Evolutionary conservation across 306 rosid species (phyloP), one percentile per base, ranked within the genome.

Genomic region (Morella rubra): DNA sequence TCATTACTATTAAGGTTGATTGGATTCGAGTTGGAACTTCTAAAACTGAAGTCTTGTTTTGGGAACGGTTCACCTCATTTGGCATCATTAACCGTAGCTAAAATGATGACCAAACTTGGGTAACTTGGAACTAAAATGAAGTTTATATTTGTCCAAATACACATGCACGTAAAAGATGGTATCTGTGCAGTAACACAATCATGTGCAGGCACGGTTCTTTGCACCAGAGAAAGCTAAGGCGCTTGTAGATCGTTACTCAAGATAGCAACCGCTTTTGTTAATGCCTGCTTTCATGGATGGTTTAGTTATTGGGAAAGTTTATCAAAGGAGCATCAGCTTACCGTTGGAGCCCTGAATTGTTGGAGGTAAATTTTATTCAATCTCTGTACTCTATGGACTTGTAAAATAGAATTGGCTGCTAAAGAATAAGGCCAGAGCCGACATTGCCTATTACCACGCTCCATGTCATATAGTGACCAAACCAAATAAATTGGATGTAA

Each of bases 211-310:
- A 50, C 85, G 96, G 77, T 90, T 94, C 82, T 91, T 94, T 73
- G 98, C 97, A 74, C 93, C 96, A 8, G 93, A 89, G 47, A 89
- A 84, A 40, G 98, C 96, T 67, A 94, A 90, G 87, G 88, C 87
- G 81, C 90, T 94, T 27, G 97, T 94, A 20, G 93, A 90, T 47
- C 95, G 91, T 44, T 94, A 84, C 46, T 79, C 97, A 10, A 87
- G 90, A 83, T 62, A 56, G 53, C 55, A 70, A 73, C 5, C 41
- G 50, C 22, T 41, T 6, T 18, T 66, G 44, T 32, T 61, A 27
- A 15, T 27, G 44, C 68, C 68, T 61, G 44, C 41, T 12, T 58
- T 58, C 20, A 12, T 14, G 68, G 44, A 32, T 61, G 27, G 4
- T 42, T 66, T 5, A n/a, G 22, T 16, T 27, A 27, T 27, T 22